A percentile compares a stretch with the other conserved stretches of the same genome.
Evolutionary conservation across 441 rosid genomes (phyloP).

Genomic region (Iberis amara): DNA sequence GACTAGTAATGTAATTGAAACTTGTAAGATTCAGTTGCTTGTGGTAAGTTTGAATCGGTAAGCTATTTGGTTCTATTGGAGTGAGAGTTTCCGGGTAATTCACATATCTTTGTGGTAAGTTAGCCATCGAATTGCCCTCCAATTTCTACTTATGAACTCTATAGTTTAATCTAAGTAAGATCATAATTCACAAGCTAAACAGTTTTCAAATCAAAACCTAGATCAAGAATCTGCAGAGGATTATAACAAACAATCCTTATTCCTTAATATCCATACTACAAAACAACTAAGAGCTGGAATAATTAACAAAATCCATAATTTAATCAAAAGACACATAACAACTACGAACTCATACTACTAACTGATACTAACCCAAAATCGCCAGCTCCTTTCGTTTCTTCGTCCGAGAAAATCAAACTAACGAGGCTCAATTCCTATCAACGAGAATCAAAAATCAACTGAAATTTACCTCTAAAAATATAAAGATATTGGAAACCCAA

Average conservation of each 20-base stretch:
- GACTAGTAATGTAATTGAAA: constrained; percentile 37
- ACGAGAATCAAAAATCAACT: constrained; percentile 3
- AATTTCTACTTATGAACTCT: not conserved
- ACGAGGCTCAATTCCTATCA: constrained; percentile 16
- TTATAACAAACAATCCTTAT: constrained; percentile 3
- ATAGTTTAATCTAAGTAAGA: constrained; percentile 3
- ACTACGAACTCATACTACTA: constrained; percentile 14
- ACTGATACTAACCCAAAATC: constrained; percentile 23
- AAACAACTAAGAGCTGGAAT: not conserved
- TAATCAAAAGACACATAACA: constrained; percentile 3
- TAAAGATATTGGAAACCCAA: no score
- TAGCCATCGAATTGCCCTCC: constrained; percentile 41
- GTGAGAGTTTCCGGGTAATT: constrained; percentile 39
- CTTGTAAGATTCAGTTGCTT: not conserved
- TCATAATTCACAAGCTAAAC: constrained; percentile 11
- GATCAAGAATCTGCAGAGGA: constrained; percentile 24
- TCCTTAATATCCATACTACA: not conserved
- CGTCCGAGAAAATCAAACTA: not conserved
- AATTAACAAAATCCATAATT: not conserved
- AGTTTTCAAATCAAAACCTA: not conserved
- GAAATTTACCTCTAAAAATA: not conserved
- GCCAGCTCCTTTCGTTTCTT: constrained; percentile 9
- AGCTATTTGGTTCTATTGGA: constrained; percentile 42
- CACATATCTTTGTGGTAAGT: constrained; percentile 42
- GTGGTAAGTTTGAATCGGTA: no score